Conservation (phyloP, 805 yeast genomes). For the Nakazawaea wyomingensis region DNA sequence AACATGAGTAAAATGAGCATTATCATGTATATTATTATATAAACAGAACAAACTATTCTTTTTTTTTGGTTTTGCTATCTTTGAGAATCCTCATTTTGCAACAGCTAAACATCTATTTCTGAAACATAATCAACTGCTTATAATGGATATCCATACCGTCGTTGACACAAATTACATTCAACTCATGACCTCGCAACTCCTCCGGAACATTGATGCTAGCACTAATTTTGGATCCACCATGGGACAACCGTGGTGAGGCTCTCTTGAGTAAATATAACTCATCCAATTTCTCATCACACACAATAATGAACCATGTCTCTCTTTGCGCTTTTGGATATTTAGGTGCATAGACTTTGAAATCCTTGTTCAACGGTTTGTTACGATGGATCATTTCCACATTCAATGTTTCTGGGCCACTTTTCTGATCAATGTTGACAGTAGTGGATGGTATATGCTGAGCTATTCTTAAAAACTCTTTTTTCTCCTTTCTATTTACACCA, state of each 20-base stretch:
- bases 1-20: conserved; percentile 1
- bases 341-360: conserved; percentile 69
- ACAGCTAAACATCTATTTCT: no score
- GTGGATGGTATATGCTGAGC: conserved; percentile 63
- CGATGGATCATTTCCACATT: conserved; percentile 47
- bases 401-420: conserved; percentile 27
- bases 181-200: conserved; percentile 38
- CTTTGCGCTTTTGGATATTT: conserved; percentile 86
- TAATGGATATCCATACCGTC: conserved; percentile 63
- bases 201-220: conserved; percentile 47
- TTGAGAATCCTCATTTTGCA: no score
- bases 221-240: conserved; percentile 19
- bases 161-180: conserved; percentile 48
- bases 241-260: conserved; percentile 51
- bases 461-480: conserved; percentile 45
- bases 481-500: conserved; percentile 35
- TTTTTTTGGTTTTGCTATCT: not conserved
- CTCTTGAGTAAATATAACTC: conserved; percentile 68
- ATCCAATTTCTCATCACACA: conserved; percentile 42
- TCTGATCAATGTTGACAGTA: conserved; percentile 35
- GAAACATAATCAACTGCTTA: conserved; percentile 7
- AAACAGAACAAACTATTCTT: no score
- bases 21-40: not conserved
- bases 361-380: conserved; percentile 45
- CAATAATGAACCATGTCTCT: conserved; percentile 86